A percentile compares a stretch with the other conserved stretches of the same genome.
phyloP scores from a whole-genome alignment of 108 stramenopile species.

The Conticribra weissflogii region DNA sequence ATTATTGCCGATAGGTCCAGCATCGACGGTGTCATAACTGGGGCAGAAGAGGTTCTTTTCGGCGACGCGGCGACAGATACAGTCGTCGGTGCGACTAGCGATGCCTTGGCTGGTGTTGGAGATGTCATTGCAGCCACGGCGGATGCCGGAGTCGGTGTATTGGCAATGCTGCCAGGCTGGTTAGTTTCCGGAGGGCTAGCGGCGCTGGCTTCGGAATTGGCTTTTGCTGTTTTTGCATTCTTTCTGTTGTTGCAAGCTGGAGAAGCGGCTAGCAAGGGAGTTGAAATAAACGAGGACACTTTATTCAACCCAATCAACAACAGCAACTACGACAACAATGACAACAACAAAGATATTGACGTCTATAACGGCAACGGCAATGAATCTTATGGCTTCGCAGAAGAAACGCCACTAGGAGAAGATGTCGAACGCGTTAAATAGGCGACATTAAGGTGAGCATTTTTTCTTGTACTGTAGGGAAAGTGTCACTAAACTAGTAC shows the following conservation, averaged over 20 bases:
- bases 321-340: no score
- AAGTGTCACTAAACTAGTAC: no score
- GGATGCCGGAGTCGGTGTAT: constrained; percentile 12
- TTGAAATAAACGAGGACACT: no score
- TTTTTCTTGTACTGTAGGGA: no score
- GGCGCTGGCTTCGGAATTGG: constrained; percentile 20
- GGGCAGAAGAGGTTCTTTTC: constrained; percentile 14
- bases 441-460: no score
- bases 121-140: constrained; percentile 12
- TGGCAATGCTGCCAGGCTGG: constrained; percentile 18
- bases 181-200: constrained; percentile 18
- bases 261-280: background rate
- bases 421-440: no score
- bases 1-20: constrained; percentile 15
- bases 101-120: constrained; percentile 12
- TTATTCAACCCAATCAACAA: no score
- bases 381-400: no score
- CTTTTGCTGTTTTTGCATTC: constrained; percentile 21
- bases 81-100: background rate
- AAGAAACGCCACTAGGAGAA: no score
- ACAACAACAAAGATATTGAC: no score
- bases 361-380: no score
- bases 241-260: constrained; percentile 14
- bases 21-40: background rate
- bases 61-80: constrained; percentile 25